Conservation (phyloP, 1,284 basidiomycete species). For the Stygiomarasmius scandens region DNA sequence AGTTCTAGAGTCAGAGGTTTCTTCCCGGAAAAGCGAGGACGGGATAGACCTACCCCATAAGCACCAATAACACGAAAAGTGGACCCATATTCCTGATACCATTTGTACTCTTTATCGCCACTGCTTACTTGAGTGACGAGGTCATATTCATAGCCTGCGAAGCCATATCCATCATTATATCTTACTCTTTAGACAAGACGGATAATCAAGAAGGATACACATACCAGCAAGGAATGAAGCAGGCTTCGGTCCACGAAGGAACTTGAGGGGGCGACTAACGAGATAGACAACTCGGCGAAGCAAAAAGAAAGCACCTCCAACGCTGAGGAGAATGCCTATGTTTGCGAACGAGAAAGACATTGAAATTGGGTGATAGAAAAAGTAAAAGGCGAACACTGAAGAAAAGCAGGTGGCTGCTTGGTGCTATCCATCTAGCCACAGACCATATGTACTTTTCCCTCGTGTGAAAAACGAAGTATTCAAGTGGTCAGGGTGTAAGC, state of each 20-base stretch:
- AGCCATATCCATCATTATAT: neutral
- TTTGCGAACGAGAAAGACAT: too few relatives aligned
- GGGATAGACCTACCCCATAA: constrained; percentile 25
- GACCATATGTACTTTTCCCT: too few relatives aligned
- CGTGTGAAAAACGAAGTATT: too few relatives aligned
- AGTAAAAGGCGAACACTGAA: too few relatives aligned
- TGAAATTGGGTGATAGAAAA: too few relatives aligned
- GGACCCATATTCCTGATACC: constrained; percentile 30
- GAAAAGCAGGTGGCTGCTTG: too few relatives aligned
- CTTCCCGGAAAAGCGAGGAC: neutral
- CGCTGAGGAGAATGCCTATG: too few relatives aligned
- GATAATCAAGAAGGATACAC: neutral
- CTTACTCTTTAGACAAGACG: neutral
- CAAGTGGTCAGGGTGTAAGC: too few relatives aligned
- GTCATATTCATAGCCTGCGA: constrained; percentile 25
- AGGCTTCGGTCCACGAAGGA: constrained; percentile 14
- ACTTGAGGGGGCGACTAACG: neutral
- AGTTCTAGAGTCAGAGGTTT: neutral
- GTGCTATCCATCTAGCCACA: too few relatives aligned
- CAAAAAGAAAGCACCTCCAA: too few relatives aligned
- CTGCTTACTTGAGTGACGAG: constrained; percentile 31
- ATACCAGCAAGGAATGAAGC: constrained; percentile 12
- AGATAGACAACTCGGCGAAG: too few relatives aligned
- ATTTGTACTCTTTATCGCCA: constrained; percentile 31
- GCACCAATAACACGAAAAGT: constrained; percentile 26